Percentiles rank a stretch among this genome's conserved stretches.
Evolutionary conservation across 1,284 basidiomycete species (phyloP).

Genomic region (Agroathelia rolfsii): DNA sequence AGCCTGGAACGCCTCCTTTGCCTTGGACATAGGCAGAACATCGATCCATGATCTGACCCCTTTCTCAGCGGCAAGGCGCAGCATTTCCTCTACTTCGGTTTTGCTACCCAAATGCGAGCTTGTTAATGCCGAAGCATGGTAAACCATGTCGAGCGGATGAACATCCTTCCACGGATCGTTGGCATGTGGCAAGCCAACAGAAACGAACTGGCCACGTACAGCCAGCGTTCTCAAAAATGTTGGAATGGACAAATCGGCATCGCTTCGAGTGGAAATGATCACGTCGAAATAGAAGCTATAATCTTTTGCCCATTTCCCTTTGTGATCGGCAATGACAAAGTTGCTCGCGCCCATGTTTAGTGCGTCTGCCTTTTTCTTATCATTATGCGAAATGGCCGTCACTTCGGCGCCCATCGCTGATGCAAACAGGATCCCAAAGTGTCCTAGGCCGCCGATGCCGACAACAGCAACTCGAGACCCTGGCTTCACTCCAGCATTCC

Average conservation of each 20-base stretch:
- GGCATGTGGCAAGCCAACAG: constrained; percentile 41
- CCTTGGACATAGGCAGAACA: constrained; percentile 50
- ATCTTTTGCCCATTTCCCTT: constrained; percentile 34
- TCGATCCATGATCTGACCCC: constrained; percentile 39
- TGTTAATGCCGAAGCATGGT: constrained; percentile 28
- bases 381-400: constrained; percentile 57
- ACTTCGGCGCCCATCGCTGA: constrained; percentile 52
- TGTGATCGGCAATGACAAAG: constrained; percentile 33
- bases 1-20: constrained; percentile 38
- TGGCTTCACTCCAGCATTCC: too few relatives aligned
- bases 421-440: constrained; percentile 49
- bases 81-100: constrained; percentile 51
- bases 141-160: too few relatives aligned
- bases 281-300: constrained; percentile 43
- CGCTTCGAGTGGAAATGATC: constrained; percentile 43
- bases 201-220: constrained; percentile 45
- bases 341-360: constrained; percentile 51
- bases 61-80: constrained; percentile 47
- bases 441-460: constrained; percentile 54
- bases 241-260: constrained; percentile 17
- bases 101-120: constrained; percentile 53
- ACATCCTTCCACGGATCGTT: constrained; percentile 29
- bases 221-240: constrained; percentile 37
- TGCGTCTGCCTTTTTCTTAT: constrained; percentile 52
- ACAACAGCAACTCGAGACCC: constrained; percentile 61